These are phyloP conservation scores for Prunus yedoensis DNA, from an alignment of 331 rosid species.

Conservation along the genomic window DNA sequence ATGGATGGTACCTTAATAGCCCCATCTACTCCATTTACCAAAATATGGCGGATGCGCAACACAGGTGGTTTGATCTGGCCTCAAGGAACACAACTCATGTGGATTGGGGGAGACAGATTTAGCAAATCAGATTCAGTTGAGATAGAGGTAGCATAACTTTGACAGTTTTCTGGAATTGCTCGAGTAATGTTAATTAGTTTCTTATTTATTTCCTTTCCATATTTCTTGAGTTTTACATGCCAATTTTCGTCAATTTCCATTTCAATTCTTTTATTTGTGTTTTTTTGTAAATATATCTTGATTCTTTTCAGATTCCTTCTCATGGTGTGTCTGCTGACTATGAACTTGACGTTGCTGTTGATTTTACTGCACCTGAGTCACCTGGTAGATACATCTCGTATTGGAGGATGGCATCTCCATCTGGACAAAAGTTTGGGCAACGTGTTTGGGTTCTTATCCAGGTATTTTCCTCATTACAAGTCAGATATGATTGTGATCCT, in stretches of 20 bases:
- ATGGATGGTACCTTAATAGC: constrained; percentile 78
- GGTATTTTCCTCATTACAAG: constrained; percentile 36
- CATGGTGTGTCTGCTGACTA: constrained; percentile 48
- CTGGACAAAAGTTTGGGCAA: constrained; percentile 83
- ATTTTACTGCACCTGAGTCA: constrained; percentile 61
- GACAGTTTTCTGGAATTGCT: neutral
- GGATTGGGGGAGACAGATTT: constrained; percentile 74
- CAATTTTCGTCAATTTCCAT: neutral
- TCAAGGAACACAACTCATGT: constrained; percentile 65
- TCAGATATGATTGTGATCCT: neutral
- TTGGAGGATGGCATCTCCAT: constrained; percentile 76
- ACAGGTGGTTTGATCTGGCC: constrained; percentile 72
- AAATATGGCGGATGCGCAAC: constrained; percentile 92
- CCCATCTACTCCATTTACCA: constrained; percentile 77
- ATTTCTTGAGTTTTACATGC: neutral
- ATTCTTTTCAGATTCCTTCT: constrained; percentile 45
- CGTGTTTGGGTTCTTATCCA: constrained; percentile 88
- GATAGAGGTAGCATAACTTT: constrained; percentile 58
- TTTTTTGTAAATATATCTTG: neutral
- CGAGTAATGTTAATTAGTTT: neutral
- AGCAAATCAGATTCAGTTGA: constrained; percentile 38
- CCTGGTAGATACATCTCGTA: constrained; percentile 82
- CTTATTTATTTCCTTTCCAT: neutral
- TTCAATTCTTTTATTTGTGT: neutral
- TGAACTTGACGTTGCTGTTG: constrained; percentile 82